Base-by-base conservation (phyloP, 305 asterid genomes). In the Fraxinus nigra region DNA sequence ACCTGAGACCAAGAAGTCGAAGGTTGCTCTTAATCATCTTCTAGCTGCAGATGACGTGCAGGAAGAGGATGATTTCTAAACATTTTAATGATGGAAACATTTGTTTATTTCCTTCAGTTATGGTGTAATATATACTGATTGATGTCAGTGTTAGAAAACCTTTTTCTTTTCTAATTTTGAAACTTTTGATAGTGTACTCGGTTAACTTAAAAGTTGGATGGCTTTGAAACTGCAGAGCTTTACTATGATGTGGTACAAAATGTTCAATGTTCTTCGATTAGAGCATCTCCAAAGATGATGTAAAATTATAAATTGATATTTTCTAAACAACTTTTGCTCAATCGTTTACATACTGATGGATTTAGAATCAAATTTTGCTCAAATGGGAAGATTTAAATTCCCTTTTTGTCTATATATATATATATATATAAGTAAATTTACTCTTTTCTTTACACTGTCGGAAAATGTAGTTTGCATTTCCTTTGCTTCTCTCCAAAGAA, bases 11-110 rank as follows among this genome's bases (percentile, higher is more conserved):
- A 95, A 93, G 92, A 95, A 89, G 85, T 72, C 90, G 0, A 93
- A 89, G 88, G 90, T 95, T 26, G 82, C 96, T 54, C 94, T 95
- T 3, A 87, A 89, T 80, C 99, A 93, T 89, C 97, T 95, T 83
- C 80, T 95, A n/a, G 90, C 97, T 72, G 85, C 90, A 67, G 98
- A 95, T 83, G 98, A 93, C 82, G 80, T 86, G 16, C 88, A 80
- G 54, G 95, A 91, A 34, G 97, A 91, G 32, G 97, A 87, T 75
- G 84, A 69, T 78, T 7, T 81, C 74, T 89, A 82, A 86, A 89
- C 43, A 32, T 63, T 24, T 63, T 63, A 8, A 63, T 26, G 65
- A 10, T 63, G 72, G 72, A 63, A 63, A 63, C 72, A 24, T 69
- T 32, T 69, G 24, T 16, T 11, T 70, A 28, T 67, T 67, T 67